These are phyloP conservation scores for Russula earlei DNA, from an alignment of 768 basidiomycete genomes.

Conservation along the genomic window DNA sequence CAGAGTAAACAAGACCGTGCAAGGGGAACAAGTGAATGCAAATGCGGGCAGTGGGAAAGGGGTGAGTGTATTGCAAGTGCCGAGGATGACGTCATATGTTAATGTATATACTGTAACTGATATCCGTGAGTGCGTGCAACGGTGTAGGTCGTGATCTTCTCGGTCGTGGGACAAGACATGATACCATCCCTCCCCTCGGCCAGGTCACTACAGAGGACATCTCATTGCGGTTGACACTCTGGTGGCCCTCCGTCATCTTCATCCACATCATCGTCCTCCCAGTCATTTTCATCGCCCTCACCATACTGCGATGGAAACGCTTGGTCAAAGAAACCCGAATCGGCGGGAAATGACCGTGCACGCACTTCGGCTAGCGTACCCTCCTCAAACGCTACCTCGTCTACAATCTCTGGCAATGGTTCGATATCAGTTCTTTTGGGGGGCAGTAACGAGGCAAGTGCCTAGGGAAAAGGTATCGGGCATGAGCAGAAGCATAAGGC, in stretches of 20 bases:
- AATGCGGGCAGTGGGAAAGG: not conserved
- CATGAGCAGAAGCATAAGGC: constrained; percentile 5
- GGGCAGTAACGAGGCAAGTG: constrained; percentile 55
- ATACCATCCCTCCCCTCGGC: not conserved
- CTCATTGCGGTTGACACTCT: constrained; percentile 24
- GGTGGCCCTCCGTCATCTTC: constrained; percentile 44
- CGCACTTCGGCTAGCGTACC: constrained; percentile 77
- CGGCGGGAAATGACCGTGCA: constrained; percentile 66
- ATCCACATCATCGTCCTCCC: constrained; percentile 64
- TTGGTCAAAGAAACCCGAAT: constrained; percentile 68
- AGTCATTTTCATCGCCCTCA: constrained; percentile 51
- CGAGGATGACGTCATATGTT: not conserved
- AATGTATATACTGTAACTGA: too few species aligned
- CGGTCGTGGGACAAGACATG: too few species aligned
- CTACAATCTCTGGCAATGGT: constrained; percentile 61
- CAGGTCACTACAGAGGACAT: not conserved
- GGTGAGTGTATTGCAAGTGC: too few species aligned
- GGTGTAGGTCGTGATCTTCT: not conserved
- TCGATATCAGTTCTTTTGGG: constrained; percentile 68
- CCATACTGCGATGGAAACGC: constrained; percentile 63
- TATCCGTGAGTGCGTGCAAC: too few species aligned
- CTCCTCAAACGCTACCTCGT: constrained; percentile 64
- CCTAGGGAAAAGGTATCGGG: constrained; percentile 32
- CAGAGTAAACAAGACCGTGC: constrained; percentile 31
- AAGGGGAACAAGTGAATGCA: not conserved